phyloP scores from a whole-genome alignment of 805 yeast species.

The Torulaspora franciscae region DNA sequence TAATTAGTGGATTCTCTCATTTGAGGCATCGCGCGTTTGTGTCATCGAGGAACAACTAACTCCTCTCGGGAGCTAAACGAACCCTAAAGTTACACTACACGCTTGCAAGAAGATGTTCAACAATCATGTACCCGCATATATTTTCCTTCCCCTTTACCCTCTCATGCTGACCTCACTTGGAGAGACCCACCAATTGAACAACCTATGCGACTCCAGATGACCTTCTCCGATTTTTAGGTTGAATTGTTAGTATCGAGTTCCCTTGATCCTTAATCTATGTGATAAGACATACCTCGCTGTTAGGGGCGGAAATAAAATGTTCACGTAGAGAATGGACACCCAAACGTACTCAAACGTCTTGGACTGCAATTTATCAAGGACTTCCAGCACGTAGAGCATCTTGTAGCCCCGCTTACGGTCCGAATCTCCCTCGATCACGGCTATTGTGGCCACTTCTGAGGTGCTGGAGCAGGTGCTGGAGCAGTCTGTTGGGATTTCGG shows the following conservation, averaged over 20 bases:
- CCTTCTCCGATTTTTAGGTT: background rate
- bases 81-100: too few species aligned
- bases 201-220: too few species aligned
- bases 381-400: conserved; percentile 9
- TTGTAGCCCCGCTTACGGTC: conserved; percentile 12
- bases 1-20: background rate
- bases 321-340: conserved; percentile 20
- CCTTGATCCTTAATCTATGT: background rate
- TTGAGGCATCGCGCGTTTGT: too few species aligned
- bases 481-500: background rate
- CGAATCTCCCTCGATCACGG: conserved; percentile 4
- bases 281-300: conserved; percentile 3
- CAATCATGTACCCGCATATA: too few species aligned
- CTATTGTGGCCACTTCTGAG: conserved; percentile 2
- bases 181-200: too few species aligned
- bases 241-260: background rate
- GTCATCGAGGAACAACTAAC: too few species aligned
- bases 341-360: conserved; percentile 24
- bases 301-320: conserved; percentile 24
- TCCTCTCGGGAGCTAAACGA: too few species aligned
- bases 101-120: too few species aligned
- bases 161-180: too few species aligned
- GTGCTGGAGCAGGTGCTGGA: background rate
- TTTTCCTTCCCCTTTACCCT: too few species aligned
- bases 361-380: conserved; percentile 18